Percentiles rank a stretch among this genome's conserved stretches.
Conservation (phyloP, 2,329 filamentous ascomycete genomes). For the Sclerotinia spermophila region DNA sequence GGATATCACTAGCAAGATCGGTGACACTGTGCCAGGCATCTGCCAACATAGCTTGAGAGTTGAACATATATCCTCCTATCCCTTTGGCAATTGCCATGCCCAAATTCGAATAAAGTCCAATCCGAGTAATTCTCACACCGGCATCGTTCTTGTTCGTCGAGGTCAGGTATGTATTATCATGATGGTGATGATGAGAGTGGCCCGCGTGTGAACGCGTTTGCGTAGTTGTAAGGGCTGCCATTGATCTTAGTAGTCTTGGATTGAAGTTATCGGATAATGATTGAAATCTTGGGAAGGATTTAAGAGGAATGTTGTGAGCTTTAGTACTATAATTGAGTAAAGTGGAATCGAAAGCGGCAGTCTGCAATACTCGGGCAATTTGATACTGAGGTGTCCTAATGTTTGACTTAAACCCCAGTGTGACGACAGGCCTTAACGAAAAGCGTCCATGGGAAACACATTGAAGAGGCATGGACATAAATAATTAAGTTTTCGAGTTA, state of each 20-base stretch:
- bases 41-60: slow-evolving; percentile 87
- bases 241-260: slow-evolving; percentile 29
- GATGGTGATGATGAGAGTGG: slow-evolving; percentile 67
- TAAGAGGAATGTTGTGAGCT: slow-evolving; percentile 21
- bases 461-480: slow-evolving; percentile 33
- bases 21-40: slow-evolving; percentile 95
- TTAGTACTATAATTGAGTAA: slow-evolving; percentile 25
- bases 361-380: slow-evolving; percentile 33
- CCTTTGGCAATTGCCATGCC: slow-evolving; percentile 94
- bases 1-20: slow-evolving; percentile 89
- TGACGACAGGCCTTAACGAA: slow-evolving; percentile 32
- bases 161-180: slow-evolving; percentile 79
- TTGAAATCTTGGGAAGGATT: slow-evolving; percentile 30
- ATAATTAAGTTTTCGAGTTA: slow-evolving; percentile 13
- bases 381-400: slow-evolving; percentile 37
- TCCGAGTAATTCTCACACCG: slow-evolving; percentile 86
- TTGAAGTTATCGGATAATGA: slow-evolving; percentile 28
- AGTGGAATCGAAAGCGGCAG: slow-evolving; percentile 29
- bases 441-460: slow-evolving; percentile 27
- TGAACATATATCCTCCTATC: slow-evolving; percentile 87
- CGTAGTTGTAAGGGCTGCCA: slow-evolving; percentile 35
- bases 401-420: slow-evolving; percentile 31
- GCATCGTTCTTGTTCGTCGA: slow-evolving; percentile 86
- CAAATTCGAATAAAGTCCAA: slow-evolving; percentile 84
- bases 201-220: slow-evolving; percentile 44